Conservation (phyloP, 371 early-diverging fungal species). For the Mucor racemosus region DNA sequence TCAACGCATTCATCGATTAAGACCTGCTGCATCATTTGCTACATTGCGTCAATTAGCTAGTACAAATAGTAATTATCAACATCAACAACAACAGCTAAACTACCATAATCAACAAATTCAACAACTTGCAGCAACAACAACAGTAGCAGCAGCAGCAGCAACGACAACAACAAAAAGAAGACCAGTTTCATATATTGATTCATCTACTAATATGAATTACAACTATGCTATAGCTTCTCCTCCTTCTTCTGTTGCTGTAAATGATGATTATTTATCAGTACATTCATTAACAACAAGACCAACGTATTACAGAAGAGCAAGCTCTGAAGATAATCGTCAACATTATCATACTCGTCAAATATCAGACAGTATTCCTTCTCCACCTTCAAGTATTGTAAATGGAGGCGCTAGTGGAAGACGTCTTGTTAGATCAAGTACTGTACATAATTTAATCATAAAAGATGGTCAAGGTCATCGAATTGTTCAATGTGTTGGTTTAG, state of each 20-base stretch:
- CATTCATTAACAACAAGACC: constrained; percentile 5
- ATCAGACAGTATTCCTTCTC: constrained; percentile 9
- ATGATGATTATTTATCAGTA: constrained; percentile 21
- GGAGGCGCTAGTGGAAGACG: background rate
- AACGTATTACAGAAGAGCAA: constrained; percentile 17
- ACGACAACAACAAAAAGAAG: constrained; percentile 15
- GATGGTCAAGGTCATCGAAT: constrained; percentile 28
- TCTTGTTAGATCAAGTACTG: constrained; percentile 21
- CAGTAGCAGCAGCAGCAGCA: constrained; percentile 4
- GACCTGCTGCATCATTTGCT: constrained; percentile 36
- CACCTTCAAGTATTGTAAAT: background rate
- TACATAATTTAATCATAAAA: constrained; percentile 24
- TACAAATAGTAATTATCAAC: constrained; percentile 14
- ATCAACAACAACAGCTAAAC: constrained; percentile 16
- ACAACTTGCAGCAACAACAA: background rate
- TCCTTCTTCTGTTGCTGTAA: background rate
- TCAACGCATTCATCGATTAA: constrained; percentile 24
- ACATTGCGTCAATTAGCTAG: constrained; percentile 20
- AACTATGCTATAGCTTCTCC: constrained; percentile 11
- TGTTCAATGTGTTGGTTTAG: constrained; percentile 22
- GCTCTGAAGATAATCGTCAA: constrained; percentile 20
- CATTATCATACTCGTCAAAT: constrained; percentile 14
- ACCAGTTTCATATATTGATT: constrained; percentile 26
- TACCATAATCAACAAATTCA: constrained; percentile 11
- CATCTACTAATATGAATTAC: background rate